Percentiles rank a stretch among this genome's conserved stretches.
phyloP scores from a whole-genome alignment of 768 basidiomycete species.

The Clavulina sp. region DNA sequence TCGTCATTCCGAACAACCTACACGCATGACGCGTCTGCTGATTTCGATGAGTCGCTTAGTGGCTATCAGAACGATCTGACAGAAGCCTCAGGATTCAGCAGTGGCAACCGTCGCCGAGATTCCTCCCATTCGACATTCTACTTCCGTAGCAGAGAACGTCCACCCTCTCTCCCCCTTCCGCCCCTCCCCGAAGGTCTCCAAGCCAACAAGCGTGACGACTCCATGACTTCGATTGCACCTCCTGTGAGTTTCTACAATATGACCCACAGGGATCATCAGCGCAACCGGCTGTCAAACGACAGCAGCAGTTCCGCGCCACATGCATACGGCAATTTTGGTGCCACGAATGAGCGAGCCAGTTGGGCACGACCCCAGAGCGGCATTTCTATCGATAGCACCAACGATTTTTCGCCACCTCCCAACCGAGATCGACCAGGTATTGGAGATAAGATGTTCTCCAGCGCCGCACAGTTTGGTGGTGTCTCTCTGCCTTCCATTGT shows the following conservation, averaged over 20 bases:
- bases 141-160: slow-evolving; percentile 29
- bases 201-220: slow-evolving; percentile 38
- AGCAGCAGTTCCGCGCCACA: slow-evolving; percentile 42
- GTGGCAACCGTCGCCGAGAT: slow-evolving; percentile 18
- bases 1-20: slow-evolving; percentile 40
- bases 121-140: slow-evolving; percentile 69
- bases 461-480: slow-evolving; percentile 27
- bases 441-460: slow-evolving; percentile 80
- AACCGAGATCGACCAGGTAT: slow-evolving; percentile 52
- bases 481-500: slow-evolving; percentile 45
- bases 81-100: slow-evolving; percentile 12
- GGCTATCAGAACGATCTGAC: too few species aligned
- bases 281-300: slow-evolving; percentile 4
- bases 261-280: slow-evolving; percentile 27
- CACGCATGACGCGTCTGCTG: slow-evolving; percentile 29
- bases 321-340: slow-evolving; percentile 37
- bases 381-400: slow-evolving; percentile 34
- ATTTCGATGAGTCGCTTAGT: slow-evolving; percentile 29
- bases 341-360: slow-evolving; percentile 34
- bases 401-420: slow-evolving; percentile 42
- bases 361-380: slow-evolving; percentile 37
- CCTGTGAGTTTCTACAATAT: slow-evolving; percentile 61
- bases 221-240: slow-evolving; percentile 38
- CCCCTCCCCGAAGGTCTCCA: slow-evolving; percentile 29
- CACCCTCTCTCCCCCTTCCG: slow-evolving; percentile 15